A percentile compares a stretch with the other conserved stretches of the same genome.
These are phyloP conservation scores for Aspergillus hiratsukae DNA, from an alignment of 2,329 filamentous ascomycete species.

Conservation along the genomic window DNA sequence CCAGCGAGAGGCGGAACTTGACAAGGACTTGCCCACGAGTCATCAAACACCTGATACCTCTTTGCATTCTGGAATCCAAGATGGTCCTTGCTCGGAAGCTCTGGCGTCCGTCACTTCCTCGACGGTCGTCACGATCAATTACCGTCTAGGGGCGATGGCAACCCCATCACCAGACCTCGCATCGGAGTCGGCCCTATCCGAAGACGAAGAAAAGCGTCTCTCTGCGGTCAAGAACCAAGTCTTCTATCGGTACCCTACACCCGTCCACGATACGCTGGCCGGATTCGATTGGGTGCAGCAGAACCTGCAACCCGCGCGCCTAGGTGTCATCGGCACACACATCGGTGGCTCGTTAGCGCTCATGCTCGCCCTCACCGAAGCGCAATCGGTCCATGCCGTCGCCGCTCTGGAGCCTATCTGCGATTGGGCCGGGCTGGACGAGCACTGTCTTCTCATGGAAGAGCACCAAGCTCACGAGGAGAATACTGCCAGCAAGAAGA, in stretches of 20 bases:
- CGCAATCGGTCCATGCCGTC: slow-evolving; percentile 28
- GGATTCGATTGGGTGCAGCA: slow-evolving; percentile 37
- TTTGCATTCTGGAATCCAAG: not conserved
- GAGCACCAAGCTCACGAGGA: not conserved
- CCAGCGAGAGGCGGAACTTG: not conserved
- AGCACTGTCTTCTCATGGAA: slow-evolving; percentile 27
- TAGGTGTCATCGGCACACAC: slow-evolving; percentile 32
- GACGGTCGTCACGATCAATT: slow-evolving; percentile 39
- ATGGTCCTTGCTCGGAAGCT: slow-evolving; percentile 1
- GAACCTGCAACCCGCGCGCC: slow-evolving; percentile 24
- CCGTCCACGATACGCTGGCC: slow-evolving; percentile 36
- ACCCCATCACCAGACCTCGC: not conserved
- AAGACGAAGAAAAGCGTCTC: not conserved
- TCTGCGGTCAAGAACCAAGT: not conserved
- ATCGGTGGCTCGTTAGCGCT: slow-evolving; percentile 40
- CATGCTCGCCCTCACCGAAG: slow-evolving; percentile 41
- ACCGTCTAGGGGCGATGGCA: slow-evolving; percentile 29
- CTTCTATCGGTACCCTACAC: slow-evolving; percentile 30
- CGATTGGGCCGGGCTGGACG: slow-evolving; percentile 40
- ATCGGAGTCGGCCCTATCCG: not conserved
- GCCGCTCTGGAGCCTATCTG: slow-evolving; percentile 34
- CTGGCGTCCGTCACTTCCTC: slow-evolving; percentile 30
- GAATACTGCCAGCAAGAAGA: slow-evolving; percentile 3
- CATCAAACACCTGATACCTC: not conserved
- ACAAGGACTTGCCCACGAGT: not conserved